These are phyloP conservation scores for Wickerhamiella azymoides DNA, from an alignment of 805 yeast species.

Conservation along the genomic window DNA sequence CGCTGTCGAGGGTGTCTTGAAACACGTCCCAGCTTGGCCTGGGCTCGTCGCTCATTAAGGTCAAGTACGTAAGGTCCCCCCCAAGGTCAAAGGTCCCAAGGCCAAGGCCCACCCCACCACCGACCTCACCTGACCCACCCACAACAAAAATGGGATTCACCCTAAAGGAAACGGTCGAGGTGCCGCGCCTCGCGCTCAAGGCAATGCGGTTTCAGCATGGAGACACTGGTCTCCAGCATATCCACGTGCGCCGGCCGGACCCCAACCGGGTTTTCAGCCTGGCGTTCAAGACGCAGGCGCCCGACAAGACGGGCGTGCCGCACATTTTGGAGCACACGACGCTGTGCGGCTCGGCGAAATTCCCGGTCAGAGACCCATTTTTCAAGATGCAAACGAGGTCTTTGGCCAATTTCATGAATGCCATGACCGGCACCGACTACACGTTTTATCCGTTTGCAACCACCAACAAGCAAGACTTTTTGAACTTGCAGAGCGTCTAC, in stretches of 20 bases:
- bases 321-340: constrained; percentile 95
- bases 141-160: constrained; percentile 36
- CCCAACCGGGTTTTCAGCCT: constrained; percentile 77
- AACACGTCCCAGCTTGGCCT: too few relatives aligned
- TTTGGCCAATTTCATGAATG: constrained; percentile 94
- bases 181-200: constrained; percentile 69
- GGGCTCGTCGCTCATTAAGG: too few relatives aligned
- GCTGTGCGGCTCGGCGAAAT: constrained; percentile 80
- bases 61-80: too few relatives aligned
- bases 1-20: too few relatives aligned
- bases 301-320: constrained; percentile 89
- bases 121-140: background rate
- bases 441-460: constrained; percentile 95
- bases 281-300: constrained; percentile 88
- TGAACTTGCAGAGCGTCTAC: constrained; percentile 75
- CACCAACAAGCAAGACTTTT: constrained; percentile 68
- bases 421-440: constrained; percentile 96
- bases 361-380: constrained; percentile 93
- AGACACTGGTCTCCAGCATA: constrained; percentile 61
- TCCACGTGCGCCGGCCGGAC: constrained; percentile 77
- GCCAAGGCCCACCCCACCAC: too few relatives aligned
- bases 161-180: constrained; percentile 46
- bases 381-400: constrained; percentile 94
- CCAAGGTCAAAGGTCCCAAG: too few relatives aligned
- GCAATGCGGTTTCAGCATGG: constrained; percentile 63